A percentile compares a stretch with the other conserved stretches of the same genome.
Evolutionary conservation across 106 monocot genomes (phyloP).

Genomic region (Dioscorea alata): DNA sequence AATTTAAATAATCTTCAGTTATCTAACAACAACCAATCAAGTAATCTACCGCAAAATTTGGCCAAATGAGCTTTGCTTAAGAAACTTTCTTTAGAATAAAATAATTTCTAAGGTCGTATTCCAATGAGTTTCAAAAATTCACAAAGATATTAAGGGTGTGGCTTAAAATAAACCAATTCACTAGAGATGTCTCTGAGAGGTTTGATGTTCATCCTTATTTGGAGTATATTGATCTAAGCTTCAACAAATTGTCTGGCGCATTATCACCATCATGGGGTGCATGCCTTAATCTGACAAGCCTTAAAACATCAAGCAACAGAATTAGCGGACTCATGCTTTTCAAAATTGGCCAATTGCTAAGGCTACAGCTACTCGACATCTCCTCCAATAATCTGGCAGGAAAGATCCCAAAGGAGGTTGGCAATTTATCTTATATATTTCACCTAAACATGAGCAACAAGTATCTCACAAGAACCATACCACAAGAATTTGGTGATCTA

Average conservation of each 20-base stretch:
- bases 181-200: background rate
- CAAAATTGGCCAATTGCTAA: background rate
- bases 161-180: conserved; percentile 1
- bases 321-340: background rate
- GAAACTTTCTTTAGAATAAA: background rate
- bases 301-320: background rate
- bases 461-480: background rate
- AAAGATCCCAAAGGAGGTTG: too few species aligned
- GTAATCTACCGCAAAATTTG: background rate
- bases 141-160: background rate
- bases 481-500: conserved; percentile 3
- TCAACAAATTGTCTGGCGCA: too few species aligned
- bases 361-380: too few species aligned
- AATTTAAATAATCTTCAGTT: background rate
- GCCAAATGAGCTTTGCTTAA: background rate
- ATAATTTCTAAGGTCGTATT: conserved; percentile 3
- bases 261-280: conserved; percentile 1
- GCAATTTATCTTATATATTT: too few species aligned
- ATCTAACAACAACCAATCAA: background rate
- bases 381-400: too few species aligned
- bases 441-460: background rate
- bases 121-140: conserved; percentile 1
- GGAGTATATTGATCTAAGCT: background rate
- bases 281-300: background rate
- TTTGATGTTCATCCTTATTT: conserved; percentile 1